Evolutionary conservation across 441 rosid species (phyloP), one percentile per base, ranked within the genome.

Genomic region (Dalechampia spathulata): DNA sequence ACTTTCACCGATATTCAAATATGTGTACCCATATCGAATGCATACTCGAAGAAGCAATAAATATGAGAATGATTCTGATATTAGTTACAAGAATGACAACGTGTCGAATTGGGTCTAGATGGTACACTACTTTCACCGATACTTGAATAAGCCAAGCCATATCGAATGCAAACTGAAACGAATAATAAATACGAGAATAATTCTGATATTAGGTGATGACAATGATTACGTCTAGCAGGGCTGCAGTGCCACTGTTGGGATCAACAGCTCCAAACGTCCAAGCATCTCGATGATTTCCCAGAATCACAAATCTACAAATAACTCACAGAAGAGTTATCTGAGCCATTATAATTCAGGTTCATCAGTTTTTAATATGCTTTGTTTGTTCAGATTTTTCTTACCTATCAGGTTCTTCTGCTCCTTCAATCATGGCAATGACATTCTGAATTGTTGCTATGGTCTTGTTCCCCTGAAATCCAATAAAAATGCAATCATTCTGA

Each of bases 231-330:
- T 91, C 98, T 57, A 88, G 67, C 48, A 91, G 74, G 23, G 87
- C 78, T 19, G 91, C 89, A 44, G 96, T 86, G 26, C 89, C 98
- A 44, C 98, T 88, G 76, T 82, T 88, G 36, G 96, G 95, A 83
- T 88, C 95, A 43, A 78, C 98, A 7, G 96, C 93, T 58, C 98
- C 98, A 54, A 81, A 91, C 36, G 83, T 86, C 98, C 97, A 87
- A 49, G 97, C 97, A 72, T 87, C 97, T 17, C 95, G 67, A 66
- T 89, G 97, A 70, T 86, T 86, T 8, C 98, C 90, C 62, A 90
- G 68, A 57, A 87, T 61, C 56, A 87, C 77, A 67, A 72, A 90
- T 63, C 97, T 90, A 49, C 23, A 65, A 50, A 57, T 48, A 16
- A 46, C 27, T 44, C 34, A 59, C 46, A 32, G 22, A 26, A 38